Conservation (phyloP, 768 basidiomycete species). For the Agaricus subrufescens region DNA sequence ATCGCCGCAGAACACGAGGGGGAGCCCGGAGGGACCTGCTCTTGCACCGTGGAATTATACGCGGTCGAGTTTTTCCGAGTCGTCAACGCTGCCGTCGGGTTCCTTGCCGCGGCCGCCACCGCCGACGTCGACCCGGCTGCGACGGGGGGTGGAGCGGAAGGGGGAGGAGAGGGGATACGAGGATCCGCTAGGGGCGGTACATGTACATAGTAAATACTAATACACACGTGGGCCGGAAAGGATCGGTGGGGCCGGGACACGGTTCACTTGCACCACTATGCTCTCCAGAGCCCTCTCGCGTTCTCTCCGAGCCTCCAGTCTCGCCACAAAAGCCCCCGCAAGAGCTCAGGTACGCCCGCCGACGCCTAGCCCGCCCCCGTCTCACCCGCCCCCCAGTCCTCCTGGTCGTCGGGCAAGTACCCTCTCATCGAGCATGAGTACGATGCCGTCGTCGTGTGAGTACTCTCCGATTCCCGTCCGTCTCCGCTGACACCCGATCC, state of each 20-base stretch:
- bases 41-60: slow-evolving; percentile 57
- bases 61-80: slow-evolving; percentile 41
- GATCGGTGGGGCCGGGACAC: slow-evolving; percentile 37
- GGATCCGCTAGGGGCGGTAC: slow-evolving; percentile 39
- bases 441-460: slow-evolving; percentile 97
- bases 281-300: slow-evolving; percentile 49
- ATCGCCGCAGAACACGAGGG: slow-evolving; percentile 1
- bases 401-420: slow-evolving; percentile 82
- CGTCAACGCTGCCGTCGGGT: slow-evolving; percentile 27
- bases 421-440: slow-evolving; percentile 98
- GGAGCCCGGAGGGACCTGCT: slow-evolving; percentile 10
- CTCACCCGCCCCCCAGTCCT: slow-evolving; percentile 37
- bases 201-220: too few species aligned
- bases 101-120: slow-evolving; percentile 50
- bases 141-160: slow-evolving; percentile 20
- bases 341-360: slow-evolving; percentile 62
- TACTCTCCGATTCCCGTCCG: slow-evolving; percentile 16
- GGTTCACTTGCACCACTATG: slow-evolving; percentile 61
- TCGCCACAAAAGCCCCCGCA: slow-evolving; percentile 67
- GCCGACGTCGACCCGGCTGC: slow-evolving; percentile 36
- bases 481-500: slow-evolving; percentile 6
- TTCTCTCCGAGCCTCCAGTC: slow-evolving; percentile 52
- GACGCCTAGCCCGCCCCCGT: slow-evolving; percentile 8
- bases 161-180: slow-evolving; percentile 28
- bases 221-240: slow-evolving; percentile 23